Evolutionary conservation across 192 early-diverging fungal species (phyloP), one percentile per base, ranked within the genome.

Genomic region (Radiomyces spectabilis): DNA sequence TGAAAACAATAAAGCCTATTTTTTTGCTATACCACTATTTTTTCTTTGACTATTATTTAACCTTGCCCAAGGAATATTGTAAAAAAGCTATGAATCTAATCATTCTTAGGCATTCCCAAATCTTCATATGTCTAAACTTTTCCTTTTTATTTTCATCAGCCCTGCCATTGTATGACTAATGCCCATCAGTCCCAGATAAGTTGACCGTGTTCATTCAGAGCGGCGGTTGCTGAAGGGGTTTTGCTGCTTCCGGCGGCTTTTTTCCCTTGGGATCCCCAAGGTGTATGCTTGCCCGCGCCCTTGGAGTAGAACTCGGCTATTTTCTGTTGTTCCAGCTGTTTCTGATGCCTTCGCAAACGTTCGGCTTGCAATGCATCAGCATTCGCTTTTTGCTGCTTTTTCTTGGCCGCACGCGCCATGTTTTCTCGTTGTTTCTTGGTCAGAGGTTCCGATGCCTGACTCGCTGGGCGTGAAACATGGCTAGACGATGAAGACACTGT

Each of bases 341-440:
- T 56, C 51, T 76, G 72, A 48, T 87, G 85, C 42, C 76, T 69
- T 29, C 65, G 66, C 5, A 78, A 67, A 18, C 85, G 65, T 51
- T 78, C 67, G 6, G 64, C 77, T 53, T 87, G 85, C 13, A 77
- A 29, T 5, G 68, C 72, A 16, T 80, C 72, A 1, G 29, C 47
- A 2, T 73, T 40, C 0, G 66, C 71, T 19, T 78, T 79, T 7
- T 72, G 75, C 41, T 81, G 81, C 39, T 81, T 82, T 51, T 51
- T 61, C 34, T 73, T 76, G 38, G 74, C 72, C 18, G 74, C 75
- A 61, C 74, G 74, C 2, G 72, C 65, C 27, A 66, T 54, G 47
- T 79, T 84, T 68, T 86, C 77, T 13, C 78, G 66, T 49, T 86
- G 84, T 52, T 77, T 82, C 44, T 79, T 86, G 48, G 75, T 81